These are phyloP conservation scores for Sideroxylon spinosum DNA, from an alignment of 179 eudicot genomes.

Conservation along the genomic window DNA sequence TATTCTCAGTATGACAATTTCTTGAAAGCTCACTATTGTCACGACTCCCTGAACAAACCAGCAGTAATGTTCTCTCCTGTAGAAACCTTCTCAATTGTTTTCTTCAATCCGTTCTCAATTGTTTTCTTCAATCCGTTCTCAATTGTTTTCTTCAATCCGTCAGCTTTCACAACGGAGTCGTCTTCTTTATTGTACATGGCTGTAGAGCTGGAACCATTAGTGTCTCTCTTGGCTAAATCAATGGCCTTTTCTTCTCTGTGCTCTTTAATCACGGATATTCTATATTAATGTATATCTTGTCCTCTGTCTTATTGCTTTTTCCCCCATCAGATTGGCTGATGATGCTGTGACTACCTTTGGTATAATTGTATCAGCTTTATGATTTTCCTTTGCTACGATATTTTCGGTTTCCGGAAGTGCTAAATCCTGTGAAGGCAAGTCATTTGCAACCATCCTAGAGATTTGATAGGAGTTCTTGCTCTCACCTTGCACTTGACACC, in stretches of 20 bases:
- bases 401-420: slow-evolving; percentile 27
- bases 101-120: slow-evolving; percentile 21
- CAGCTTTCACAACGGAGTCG: slow-evolving; percentile 23
- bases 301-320: slow-evolving; percentile 26
- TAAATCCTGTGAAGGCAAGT: slow-evolving; percentile 26
- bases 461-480: slow-evolving; percentile 24
- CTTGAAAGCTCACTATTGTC: slow-evolving; percentile 4
- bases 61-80: slow-evolving; percentile 12
- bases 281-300: slow-evolving; percentile 37
- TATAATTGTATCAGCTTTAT: slow-evolving; percentile 26
- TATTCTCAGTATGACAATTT: background rate
- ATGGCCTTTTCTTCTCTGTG: slow-evolving; percentile 30
- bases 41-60: background rate
- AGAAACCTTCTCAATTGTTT: slow-evolving; percentile 13
- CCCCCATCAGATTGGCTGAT: slow-evolving; percentile 25
- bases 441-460: slow-evolving; percentile 26
- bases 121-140: slow-evolving; percentile 20
- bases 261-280: slow-evolving; percentile 38
- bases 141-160: slow-evolving; percentile 17
- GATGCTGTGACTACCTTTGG: slow-evolving; percentile 20
- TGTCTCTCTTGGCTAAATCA: slow-evolving; percentile 29
- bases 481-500: slow-evolving; percentile 64
- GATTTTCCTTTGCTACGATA: slow-evolving; percentile 31
- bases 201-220: slow-evolving; percentile 24
- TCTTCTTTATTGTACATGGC: slow-evolving; percentile 22